Conservation (phyloP, 352 stramenopile species). For the Halophytophthora polymorphica region DNA sequence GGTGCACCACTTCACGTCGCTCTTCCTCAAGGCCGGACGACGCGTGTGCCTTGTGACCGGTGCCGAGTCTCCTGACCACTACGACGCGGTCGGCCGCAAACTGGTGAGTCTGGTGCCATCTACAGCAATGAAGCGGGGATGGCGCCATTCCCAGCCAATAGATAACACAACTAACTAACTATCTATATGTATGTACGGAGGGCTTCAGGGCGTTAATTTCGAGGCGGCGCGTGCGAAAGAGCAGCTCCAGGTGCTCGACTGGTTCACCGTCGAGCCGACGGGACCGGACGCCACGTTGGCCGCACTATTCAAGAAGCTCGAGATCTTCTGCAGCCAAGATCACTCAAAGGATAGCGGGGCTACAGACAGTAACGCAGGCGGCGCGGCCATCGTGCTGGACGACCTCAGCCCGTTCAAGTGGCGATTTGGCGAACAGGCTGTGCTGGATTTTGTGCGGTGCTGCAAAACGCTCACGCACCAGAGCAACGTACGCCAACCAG, state of each 20-base stretch:
- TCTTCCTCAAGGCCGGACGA: conserved; percentile 70
- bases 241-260: conserved; percentile 40
- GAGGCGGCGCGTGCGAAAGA: conserved; percentile 26
- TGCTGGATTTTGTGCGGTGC: conserved; percentile 60
- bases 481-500: conserved; percentile 27
- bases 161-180: neutral
- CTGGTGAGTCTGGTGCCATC: conserved; percentile 30
- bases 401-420: conserved; percentile 63
- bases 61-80: conserved; percentile 51
- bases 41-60: conserved; percentile 60
- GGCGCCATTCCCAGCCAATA: too few relatives aligned
- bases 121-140: neutral
- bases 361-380: neutral
- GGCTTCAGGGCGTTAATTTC: conserved; percentile 51
- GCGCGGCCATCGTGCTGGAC: conserved; percentile 58
- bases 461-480: conserved; percentile 56
- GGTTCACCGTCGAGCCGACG: conserved; percentile 20
- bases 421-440: conserved; percentile 35
- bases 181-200: neutral
- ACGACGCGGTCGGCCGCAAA: conserved; percentile 61
- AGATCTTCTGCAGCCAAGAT: conserved; percentile 4
- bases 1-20: conserved; percentile 67
- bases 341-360: neutral
- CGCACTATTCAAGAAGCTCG: conserved; percentile 35
- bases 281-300: conserved; percentile 9